A percentile compares a stretch with the other conserved stretches of the same genome.
Conservation (phyloP, 2,329 filamentous ascomycete species). For the Rutstroemia sp. region DNA sequence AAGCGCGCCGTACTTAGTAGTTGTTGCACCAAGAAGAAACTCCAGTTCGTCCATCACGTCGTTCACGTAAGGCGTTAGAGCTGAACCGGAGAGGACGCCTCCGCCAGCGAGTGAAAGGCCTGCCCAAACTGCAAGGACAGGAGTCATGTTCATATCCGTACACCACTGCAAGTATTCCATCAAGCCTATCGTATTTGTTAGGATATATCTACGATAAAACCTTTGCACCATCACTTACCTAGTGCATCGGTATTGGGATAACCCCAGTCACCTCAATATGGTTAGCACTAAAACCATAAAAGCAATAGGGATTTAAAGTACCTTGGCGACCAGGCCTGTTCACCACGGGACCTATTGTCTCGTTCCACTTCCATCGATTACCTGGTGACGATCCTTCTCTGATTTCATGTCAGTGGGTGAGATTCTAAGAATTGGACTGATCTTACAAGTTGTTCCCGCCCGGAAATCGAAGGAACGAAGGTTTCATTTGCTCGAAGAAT, state of each 20-base stretch:
- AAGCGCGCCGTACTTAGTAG: conserved; percentile 36
- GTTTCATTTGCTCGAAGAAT: conserved; percentile 42
- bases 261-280: conserved; percentile 32
- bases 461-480: conserved; percentile 53
- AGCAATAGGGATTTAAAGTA: background rate
- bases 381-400: conserved; percentile 17
- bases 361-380: conserved; percentile 30
- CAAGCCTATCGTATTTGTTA: background rate
- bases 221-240: conserved; percentile 27
- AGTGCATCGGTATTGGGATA: conserved; percentile 38
- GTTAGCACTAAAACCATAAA: background rate
- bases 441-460: conserved; percentile 53
- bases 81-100: conserved; percentile 33
- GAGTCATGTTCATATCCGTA: conserved; percentile 38
- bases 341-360: conserved; percentile 32
- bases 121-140: conserved; percentile 39
- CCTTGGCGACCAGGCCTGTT: conserved; percentile 30
- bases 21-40: conserved; percentile 39
- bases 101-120: conserved; percentile 34
- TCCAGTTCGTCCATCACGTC: conserved; percentile 44
- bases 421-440: conserved; percentile 25
- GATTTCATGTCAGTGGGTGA: conserved; percentile 24
- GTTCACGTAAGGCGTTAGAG: conserved; percentile 38
- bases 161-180: conserved; percentile 31
- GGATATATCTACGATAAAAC: background rate